Evolutionary conservation across 2,329 filamentous ascomycete species (phyloP).

Genomic region (Zymoseptoria crescenta): DNA sequence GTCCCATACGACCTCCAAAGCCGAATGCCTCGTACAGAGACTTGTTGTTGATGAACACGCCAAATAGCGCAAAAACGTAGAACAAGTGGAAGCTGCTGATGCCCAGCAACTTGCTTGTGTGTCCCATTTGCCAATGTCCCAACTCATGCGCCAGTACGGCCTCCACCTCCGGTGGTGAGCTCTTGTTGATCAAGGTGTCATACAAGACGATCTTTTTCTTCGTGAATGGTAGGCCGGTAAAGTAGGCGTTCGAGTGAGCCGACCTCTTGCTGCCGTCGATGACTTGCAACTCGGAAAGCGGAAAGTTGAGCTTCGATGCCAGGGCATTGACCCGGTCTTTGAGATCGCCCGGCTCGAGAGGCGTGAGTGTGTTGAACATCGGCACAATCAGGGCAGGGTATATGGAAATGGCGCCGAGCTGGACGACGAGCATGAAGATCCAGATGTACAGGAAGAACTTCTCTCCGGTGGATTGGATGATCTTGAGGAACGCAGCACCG

Average conservation of each 20-base stretch:
- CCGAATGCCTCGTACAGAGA: conserved; percentile 89
- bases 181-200: conserved; percentile 95
- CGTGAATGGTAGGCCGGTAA: conserved; percentile 97
- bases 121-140: conserved; percentile 92
- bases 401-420: conserved; percentile 90
- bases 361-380: conserved; percentile 96
- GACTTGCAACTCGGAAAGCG: conserved; percentile 84
- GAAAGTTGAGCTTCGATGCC: conserved; percentile 78
- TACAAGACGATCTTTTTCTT: conserved; percentile 99
- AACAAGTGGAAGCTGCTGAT: conserved; percentile 82
- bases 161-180: conserved; percentile 81
- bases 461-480: conserved; percentile 87
- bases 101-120: conserved; percentile 83
- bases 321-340: conserved; percentile 83
- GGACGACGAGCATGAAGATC: conserved; percentile 81
- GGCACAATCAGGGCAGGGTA: conserved; percentile 92
- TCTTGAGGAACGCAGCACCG: conserved; percentile 83
- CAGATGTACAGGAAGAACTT: conserved; percentile 98
- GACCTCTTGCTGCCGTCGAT: conserved; percentile 88
- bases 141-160: conserved; percentile 93
- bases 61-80: conserved; percentile 95
- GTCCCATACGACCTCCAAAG: conserved; percentile 57
- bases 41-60: conserved; percentile 90
- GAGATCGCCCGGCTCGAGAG: conserved; percentile 75
- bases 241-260: conserved; percentile 86